phyloP scores from a whole-genome alignment of 495 filamentous ascomycete genomes.

The Penicillium coffeae region DNA sequence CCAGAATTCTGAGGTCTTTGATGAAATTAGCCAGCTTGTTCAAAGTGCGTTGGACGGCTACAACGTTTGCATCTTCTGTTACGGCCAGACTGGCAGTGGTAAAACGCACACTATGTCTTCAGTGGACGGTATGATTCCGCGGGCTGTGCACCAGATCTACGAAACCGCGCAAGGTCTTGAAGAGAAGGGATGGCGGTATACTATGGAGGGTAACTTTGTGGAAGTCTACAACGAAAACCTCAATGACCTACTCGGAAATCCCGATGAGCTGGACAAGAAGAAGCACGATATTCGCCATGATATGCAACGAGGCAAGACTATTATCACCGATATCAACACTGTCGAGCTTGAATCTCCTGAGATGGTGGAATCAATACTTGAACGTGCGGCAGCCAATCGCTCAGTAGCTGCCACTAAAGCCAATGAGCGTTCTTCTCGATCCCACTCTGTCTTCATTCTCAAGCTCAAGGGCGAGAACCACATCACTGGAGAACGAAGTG shows the following conservation, averaged over 20 bases:
- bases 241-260: conserved; percentile 81
- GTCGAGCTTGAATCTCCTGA: conserved; percentile 73
- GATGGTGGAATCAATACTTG: conserved; percentile 74
- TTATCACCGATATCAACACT: conserved; percentile 76
- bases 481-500: conserved; percentile 76
- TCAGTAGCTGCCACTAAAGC: conserved; percentile 94
- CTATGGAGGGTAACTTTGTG: conserved; percentile 93
- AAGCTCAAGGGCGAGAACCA: conserved; percentile 78
- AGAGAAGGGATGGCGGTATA: conserved; percentile 92
- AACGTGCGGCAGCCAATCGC: conserved; percentile 73
- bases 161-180: conserved; percentile 73
- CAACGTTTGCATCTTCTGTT: conserved; percentile 99
- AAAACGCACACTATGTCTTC: conserved; percentile 98
- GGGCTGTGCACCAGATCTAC: conserved; percentile 89
- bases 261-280: conserved; percentile 74
- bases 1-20: conserved; percentile 85
- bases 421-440: conserved; percentile 89
- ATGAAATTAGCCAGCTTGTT: conserved; percentile 94
- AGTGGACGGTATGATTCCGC: conserved; percentile 90
- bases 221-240: conserved; percentile 98
- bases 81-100: conserved; percentile 94
- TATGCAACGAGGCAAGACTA: conserved; percentile 72
- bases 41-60: conserved; percentile 96
- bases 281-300: conserved; percentile 93
- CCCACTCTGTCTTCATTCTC: conserved; percentile 95